Evolutionary conservation across 305 asterid genomes (phyloP).

Genomic region (Fraxinus angustifolia): DNA sequence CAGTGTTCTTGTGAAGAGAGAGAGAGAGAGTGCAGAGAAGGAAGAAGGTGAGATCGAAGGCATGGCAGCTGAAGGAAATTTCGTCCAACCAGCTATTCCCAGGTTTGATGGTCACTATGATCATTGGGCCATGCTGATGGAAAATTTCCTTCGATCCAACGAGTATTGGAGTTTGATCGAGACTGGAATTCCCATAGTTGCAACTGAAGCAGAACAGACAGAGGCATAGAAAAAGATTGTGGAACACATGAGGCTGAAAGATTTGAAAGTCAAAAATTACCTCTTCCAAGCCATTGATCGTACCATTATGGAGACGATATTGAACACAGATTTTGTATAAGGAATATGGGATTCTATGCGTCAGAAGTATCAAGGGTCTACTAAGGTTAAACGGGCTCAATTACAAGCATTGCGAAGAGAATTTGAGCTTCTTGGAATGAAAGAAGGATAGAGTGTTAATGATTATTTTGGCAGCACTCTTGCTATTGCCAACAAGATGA

Average conservation of each 20-base stretch:
- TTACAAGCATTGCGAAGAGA: neutral
- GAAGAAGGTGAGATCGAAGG: neutral
- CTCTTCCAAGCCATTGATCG: neutral
- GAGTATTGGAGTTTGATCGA: neutral
- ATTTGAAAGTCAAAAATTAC: neutral
- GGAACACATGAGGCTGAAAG: neutral
- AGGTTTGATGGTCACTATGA: neutral
- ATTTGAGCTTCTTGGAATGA: neutral
- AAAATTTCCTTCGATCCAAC: neutral
- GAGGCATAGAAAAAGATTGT: neutral
- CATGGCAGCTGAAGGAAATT: neutral
- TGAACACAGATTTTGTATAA: neutral
- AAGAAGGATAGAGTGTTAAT: neutral
- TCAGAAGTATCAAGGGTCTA: neutral
- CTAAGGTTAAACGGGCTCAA: neutral
- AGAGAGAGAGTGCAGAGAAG: no score
- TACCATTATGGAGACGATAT: neutral
- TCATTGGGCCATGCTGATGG: neutral
- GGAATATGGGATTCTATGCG: neutral
- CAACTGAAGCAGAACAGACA: neutral
- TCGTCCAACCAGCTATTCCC: neutral
- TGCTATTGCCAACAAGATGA: slow-evolving; percentile 1
- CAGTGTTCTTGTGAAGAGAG: neutral
- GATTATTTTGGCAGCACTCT: neutral
- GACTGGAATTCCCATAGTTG: neutral